Base-by-base conservation (phyloP, 495 filamentous ascomycete species). In the Penicillium herquei region DNA sequence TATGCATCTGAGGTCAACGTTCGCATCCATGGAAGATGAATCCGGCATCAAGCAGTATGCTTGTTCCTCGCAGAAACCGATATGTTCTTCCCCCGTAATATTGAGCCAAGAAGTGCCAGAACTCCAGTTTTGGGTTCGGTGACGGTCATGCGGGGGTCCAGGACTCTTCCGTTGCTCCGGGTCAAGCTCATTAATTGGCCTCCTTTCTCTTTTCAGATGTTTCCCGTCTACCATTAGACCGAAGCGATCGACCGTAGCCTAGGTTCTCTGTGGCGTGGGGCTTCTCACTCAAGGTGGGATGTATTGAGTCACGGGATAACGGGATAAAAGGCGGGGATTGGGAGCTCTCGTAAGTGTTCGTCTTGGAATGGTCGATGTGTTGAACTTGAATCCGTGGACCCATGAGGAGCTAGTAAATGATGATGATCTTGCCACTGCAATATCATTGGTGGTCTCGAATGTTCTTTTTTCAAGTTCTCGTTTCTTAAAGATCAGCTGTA, bases 141-240 rank as follows among this genome's bases (percentile, higher is more conserved):
- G 63, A 70, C 66, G 70, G 71, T 63, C 64, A 70, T 75, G 70
- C 68, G 71, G 71, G 74, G 70, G 57, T 62, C 55, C 54, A 54
- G 61, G 41, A 45, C 56, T 49, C 66, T 73, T 77, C 74, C 74
- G 72, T 77, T 77, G 64, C 70, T 67, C 74, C 74, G 74, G 73
- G 63, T 62, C 69, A 72, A 61, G 54, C 55, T 57, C 52, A 54
- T 30, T 16, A 14, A 45, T 57, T 10, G 49, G 55, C 6, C 17
- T 13, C 42, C n/a, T 11, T 46, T 11, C 21, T 49, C 33, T 12
- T n/a, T 18, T 41, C 31, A 14, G 35, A 33, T 47, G 41, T 39
- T 21, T n/a, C 13, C 46, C 17, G 14, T 52, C 48, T 44, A 58
- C 60, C 60, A 59, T 63, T 63, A 46, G 56, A 53, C 60, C 60